Evolutionary conservation across 2,329 filamentous ascomycete species (phyloP).

Genomic region (Huntiella bhutanensis): DNA sequence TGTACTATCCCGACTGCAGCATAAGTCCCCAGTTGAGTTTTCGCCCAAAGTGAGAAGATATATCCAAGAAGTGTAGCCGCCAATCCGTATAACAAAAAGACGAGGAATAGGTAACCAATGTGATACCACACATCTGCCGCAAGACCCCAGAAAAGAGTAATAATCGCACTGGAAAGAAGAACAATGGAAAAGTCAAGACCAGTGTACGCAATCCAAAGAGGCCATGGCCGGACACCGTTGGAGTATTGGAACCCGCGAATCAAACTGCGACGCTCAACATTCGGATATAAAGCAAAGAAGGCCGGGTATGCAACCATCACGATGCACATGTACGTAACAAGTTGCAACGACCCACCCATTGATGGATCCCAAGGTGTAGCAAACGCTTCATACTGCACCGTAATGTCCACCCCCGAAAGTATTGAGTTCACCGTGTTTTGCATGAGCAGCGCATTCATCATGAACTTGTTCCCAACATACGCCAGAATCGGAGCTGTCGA

Average conservation of each 20-base stretch:
- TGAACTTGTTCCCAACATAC: slow-evolving; percentile 45
- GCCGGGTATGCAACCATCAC: slow-evolving; percentile 62
- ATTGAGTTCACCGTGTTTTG: slow-evolving; percentile 50
- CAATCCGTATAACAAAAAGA: slow-evolving; percentile 66
- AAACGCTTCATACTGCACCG: slow-evolving; percentile 55
- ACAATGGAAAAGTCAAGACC: slow-evolving; percentile 64
- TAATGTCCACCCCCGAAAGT: slow-evolving; percentile 48
- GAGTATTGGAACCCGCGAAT: slow-evolving; percentile 79
- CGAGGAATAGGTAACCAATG: slow-evolving; percentile 61
- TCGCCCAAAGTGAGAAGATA: slow-evolving; percentile 60
- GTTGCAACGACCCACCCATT: slow-evolving; percentile 54
- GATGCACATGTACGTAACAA: slow-evolving; percentile 66
- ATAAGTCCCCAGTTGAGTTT: slow-evolving; percentile 66
- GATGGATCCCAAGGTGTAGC: slow-evolving; percentile 52
- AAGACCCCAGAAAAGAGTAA: slow-evolving; percentile 50
- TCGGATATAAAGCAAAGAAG: slow-evolving; percentile 78
- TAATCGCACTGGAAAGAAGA: slow-evolving; percentile 25
- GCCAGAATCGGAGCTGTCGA: slow-evolving; percentile 44
- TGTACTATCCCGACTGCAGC: slow-evolving; percentile 65
- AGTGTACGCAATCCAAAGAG: slow-evolving; percentile 71
- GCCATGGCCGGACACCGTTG: slow-evolving; percentile 66
- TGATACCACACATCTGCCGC: slow-evolving; percentile 53
- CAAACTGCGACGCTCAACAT: slow-evolving; percentile 59
- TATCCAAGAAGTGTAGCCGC: slow-evolving; percentile 62
- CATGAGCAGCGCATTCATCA: slow-evolving; percentile 38